phyloP scores from a whole-genome alignment of 73 alveolate genomes.

The Paramecium tetraurelia region DNA sequence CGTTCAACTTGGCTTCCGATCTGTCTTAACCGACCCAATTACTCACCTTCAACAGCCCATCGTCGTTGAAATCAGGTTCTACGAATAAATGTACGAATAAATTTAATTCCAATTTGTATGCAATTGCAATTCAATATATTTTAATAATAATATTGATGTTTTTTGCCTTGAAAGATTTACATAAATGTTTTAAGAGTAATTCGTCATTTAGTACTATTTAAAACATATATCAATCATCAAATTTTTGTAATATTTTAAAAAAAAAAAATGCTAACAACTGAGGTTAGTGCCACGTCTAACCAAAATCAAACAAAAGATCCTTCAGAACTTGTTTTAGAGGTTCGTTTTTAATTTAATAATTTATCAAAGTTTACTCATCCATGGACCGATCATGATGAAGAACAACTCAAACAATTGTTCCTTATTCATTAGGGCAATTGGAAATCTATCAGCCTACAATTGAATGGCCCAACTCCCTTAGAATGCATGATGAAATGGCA shows the following conservation, averaged over 20 bases:
- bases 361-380: background rate
- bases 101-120: background rate
- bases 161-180: background rate
- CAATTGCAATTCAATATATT: background rate
- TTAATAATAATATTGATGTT: background rate
- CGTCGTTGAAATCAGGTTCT: too few relatives aligned
- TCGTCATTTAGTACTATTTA: background rate
- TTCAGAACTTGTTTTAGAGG: background rate
- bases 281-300: background rate
- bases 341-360: background rate
- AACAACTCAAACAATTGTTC: background rate
- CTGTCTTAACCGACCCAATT: background rate
- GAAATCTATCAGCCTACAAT: background rate
- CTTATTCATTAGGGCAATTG: background rate
- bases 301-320: background rate
- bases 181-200: background rate
- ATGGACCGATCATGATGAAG: background rate
- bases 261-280: background rate
- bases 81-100: background rate
- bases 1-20: background rate
- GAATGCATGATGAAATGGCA: background rate
- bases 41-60: background rate
- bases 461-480: slow-evolving; percentile 1
- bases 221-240: background rate
- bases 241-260: background rate